Conservation (phyloP, 345 rosid species). For the Citrus reticulata region DNA sequence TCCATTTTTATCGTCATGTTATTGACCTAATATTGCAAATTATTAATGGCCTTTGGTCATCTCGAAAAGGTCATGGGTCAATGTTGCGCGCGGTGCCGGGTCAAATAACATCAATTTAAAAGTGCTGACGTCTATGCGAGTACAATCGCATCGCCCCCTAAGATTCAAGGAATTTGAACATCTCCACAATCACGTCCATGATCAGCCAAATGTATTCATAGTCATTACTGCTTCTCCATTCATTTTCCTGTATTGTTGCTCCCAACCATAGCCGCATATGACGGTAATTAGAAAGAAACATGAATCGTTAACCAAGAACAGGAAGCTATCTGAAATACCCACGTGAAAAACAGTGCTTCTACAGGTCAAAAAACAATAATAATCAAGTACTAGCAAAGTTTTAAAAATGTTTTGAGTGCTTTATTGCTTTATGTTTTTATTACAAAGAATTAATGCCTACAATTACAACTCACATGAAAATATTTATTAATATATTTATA, state of each 20-base stretch:
- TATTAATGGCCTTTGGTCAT: background rate
- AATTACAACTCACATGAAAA: rapidly evolving
- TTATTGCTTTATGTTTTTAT: too few species aligned
- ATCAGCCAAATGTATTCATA: background rate
- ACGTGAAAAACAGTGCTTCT: background rate
- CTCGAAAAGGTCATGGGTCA: background rate
- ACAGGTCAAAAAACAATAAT: background rate
- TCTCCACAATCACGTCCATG: background rate
- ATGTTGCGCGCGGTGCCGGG: background rate
- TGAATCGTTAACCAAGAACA: background rate
- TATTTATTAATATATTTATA: too few species aligned
- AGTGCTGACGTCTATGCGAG: background rate
- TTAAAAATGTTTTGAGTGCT: too few species aligned
- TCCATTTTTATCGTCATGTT: background rate
- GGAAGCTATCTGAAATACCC: background rate
- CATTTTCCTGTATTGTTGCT: background rate
- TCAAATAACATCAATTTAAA: background rate
- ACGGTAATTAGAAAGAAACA: background rate
- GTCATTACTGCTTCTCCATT: background rate
- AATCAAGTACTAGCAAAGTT: too few species aligned
- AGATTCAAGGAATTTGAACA: background rate
- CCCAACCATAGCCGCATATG: too few species aligned
- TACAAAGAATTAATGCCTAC: rapidly evolving
- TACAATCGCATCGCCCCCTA: background rate
- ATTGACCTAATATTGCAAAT: background rate